Percentiles rank a stretch among this genome's conserved stretches.
Evolutionary conservation across 2,329 filamentous ascomycete species (phyloP).

Genomic region (Sclerotinia nivalis): DNA sequence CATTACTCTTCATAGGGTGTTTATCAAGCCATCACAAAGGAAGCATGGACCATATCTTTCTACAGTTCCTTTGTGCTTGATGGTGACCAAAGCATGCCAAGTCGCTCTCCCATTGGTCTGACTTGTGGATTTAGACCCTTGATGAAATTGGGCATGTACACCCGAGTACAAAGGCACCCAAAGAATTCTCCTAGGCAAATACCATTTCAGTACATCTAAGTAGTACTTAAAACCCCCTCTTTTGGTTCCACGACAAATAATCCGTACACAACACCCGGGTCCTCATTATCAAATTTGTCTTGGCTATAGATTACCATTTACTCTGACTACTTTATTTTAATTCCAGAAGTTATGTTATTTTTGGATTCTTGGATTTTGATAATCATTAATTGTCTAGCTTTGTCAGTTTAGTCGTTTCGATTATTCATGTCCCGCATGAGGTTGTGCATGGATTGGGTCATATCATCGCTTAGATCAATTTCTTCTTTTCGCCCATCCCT

Average conservation of each 20-base stretch:
- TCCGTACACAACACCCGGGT: constrained; percentile 14
- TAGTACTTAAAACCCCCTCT: constrained; percentile 11
- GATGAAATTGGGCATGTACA: constrained; percentile 19
- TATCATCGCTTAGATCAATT: constrained; percentile 8
- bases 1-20: neutral
- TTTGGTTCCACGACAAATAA: constrained; percentile 21
- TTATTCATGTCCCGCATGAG: neutral
- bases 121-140: neutral
- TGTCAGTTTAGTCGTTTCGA: neutral
- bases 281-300: constrained; percentile 3
- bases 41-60: neutral
- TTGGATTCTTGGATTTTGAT: neutral
- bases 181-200: constrained; percentile 14
- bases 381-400: constrained; percentile 12
- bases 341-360: constrained; percentile 1
- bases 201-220: constrained; percentile 1
- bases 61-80: neutral
- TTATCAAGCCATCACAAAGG: neutral
- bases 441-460: constrained; percentile 13
- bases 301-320: constrained; percentile 3
- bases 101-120: constrained; percentile 4
- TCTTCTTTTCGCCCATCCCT: neutral
- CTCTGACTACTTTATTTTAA: neutral
- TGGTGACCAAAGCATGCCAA: constrained; percentile 8
- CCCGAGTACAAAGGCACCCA: constrained; percentile 8